Evolutionary conservation across 345 rosid genomes (phyloP).

Genomic region (Hibiscus syriacus): DNA sequence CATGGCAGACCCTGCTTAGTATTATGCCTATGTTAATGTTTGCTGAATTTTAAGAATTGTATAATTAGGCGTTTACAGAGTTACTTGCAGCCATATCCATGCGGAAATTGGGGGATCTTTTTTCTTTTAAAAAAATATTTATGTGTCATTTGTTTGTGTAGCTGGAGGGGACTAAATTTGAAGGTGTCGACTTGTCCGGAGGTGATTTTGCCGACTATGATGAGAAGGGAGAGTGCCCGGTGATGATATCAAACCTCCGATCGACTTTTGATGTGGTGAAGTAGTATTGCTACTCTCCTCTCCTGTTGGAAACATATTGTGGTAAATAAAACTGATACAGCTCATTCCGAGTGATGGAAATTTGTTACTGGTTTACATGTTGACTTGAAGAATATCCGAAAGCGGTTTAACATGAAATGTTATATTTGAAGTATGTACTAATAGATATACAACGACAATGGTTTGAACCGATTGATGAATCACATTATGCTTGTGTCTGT

Average conservation of each 20-base stretch:
- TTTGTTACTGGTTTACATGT: conserved; percentile 3
- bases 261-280: conserved; percentile 59
- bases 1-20: background rate
- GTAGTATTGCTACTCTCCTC: conserved; percentile 14
- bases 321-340: conserved; percentile 18
- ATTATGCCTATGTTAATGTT: background rate
- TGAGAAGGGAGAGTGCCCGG: conserved; percentile 79
- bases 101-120: too few species aligned
- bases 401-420: too few species aligned
- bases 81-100: too few species aligned
- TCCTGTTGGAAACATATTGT: background rate
- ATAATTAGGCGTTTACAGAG: too few species aligned
- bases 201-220: conserved; percentile 72
- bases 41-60: too few species aligned
- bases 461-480: background rate
- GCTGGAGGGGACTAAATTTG: conserved; percentile 60
- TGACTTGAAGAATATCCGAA: background rate
- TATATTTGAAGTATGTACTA: too few species aligned
- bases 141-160: conserved; percentile 22
- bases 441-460: too few species aligned
- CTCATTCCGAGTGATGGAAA: conserved; percentile 12
- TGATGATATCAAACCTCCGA: conserved; percentile 74
- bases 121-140: too few species aligned
- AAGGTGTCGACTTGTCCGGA: conserved; percentile 61
- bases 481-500: background rate